Evolutionary conservation across 352 stramenopile genomes (phyloP).

Genomic region (Aphanomyces invadans): DNA sequence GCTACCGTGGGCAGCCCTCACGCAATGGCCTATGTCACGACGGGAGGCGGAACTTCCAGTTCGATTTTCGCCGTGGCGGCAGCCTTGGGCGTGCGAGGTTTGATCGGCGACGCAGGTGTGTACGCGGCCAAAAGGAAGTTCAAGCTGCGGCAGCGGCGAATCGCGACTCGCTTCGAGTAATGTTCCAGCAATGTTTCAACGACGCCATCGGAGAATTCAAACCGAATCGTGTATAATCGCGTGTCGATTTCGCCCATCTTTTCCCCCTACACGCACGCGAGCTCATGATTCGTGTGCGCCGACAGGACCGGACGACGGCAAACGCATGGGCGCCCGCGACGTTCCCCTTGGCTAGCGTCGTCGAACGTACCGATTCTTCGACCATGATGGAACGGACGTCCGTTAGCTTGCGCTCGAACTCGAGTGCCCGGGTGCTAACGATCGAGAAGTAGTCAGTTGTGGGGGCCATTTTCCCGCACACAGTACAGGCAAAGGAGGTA

Average conservation of each 20-base stretch:
- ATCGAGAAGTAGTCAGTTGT: no score
- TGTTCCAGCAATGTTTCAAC: slow-evolving; percentile 10
- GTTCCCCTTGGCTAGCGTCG: no score
- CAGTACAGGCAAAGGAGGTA: slow-evolving; percentile 4
- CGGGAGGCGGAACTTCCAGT: neutral
- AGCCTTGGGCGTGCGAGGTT: neutral
- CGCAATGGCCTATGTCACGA: neutral
- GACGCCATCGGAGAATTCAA: slow-evolving; percentile 16
- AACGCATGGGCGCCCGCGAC: no score
- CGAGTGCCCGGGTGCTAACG: neutral
- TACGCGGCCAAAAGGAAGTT: slow-evolving; percentile 20
- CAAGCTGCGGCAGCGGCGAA: slow-evolving; percentile 20
- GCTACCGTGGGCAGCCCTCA: no score
- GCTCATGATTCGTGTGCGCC: no score
- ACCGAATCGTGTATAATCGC: slow-evolving; percentile 15
- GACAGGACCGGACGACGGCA: no score
- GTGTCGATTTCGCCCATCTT: slow-evolving; percentile 21
- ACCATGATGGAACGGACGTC: slow-evolving; percentile 5
- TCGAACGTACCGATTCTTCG: slow-evolving; percentile 8
- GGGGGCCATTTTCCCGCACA: no score
- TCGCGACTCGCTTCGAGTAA: slow-evolving; percentile 9
- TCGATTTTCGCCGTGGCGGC: no score
- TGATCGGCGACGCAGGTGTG: neutral
- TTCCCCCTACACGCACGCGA: slow-evolving; percentile 15
- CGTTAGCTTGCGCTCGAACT: slow-evolving; percentile 12